These are phyloP conservation scores for Cornus kousa DNA, from an alignment of 148 eudicot genomes.

Conservation along the genomic window DNA sequence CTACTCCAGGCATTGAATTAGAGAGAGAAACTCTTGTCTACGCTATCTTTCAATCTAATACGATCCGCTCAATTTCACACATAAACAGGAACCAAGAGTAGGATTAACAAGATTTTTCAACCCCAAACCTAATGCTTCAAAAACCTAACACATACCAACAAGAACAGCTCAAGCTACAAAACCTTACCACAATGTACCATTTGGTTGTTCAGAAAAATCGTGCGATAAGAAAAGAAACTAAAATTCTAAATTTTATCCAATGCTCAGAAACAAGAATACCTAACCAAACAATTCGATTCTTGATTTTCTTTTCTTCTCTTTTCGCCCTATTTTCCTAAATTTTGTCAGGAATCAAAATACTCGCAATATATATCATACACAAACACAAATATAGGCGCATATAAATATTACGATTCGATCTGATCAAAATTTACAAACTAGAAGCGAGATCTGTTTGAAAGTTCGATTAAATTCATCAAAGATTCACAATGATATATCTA, in stretches of 20 bases:
- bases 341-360: too few species aligned
- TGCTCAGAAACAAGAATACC: background rate
- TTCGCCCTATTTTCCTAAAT: too few species aligned
- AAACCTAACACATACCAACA: background rate
- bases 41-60: too few species aligned
- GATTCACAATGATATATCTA: background rate
- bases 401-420: background rate
- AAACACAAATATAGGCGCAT: background rate
- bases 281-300: background rate
- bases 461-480: background rate
- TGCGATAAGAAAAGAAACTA: background rate
- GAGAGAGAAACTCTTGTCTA: too few species aligned
- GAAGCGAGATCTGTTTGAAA: background rate
- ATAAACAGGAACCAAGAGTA: too few species aligned
- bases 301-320: background rate
- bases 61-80: too few species aligned
- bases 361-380: too few species aligned
- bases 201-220: background rate
- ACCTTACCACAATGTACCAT: background rate
- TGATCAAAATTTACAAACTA: background rate
- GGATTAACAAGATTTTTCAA: background rate
- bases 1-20: too few species aligned
- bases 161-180: background rate
- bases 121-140: background rate
- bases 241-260: background rate